Percentiles rank a stretch among this genome's conserved stretches.
phyloP scores from a whole-genome alignment of 257 asterid species.

The Ilex aquifolium region DNA sequence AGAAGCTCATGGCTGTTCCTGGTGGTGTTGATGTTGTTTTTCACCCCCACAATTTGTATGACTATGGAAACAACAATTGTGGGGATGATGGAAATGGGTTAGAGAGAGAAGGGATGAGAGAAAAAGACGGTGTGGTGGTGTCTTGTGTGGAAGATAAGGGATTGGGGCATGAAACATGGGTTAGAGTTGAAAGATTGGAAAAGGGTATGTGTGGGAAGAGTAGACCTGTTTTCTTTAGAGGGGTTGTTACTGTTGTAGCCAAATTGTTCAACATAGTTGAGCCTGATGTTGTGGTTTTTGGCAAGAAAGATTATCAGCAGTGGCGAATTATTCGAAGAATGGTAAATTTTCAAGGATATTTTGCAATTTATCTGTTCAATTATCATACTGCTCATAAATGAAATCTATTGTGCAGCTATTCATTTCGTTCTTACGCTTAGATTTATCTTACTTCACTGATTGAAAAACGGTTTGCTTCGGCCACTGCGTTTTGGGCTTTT shows the following conservation, averaged over 20 bases:
- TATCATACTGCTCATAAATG: too few species aligned
- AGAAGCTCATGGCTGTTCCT: conserved; percentile 43
- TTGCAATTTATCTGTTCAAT: too few species aligned
- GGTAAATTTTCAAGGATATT: conserved; percentile 31
- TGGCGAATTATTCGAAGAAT: conserved; percentile 72
- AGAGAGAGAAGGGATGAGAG: background rate
- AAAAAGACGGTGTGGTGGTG: conserved; percentile 24
- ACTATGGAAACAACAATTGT: conserved; percentile 33
- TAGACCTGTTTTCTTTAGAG: conserved; percentile 88
- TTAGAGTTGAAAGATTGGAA: conserved; percentile 70
- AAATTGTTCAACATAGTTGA: conserved; percentile 83
- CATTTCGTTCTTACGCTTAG: too few species aligned
- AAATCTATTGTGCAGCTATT: too few species aligned
- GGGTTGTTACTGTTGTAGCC: conserved; percentile 87
- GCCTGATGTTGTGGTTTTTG: conserved; percentile 90
- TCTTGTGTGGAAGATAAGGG: conserved; percentile 71
- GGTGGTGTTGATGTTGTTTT: conserved; percentile 81
- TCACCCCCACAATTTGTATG: conserved; percentile 67
- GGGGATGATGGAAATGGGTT: conserved; percentile 1
- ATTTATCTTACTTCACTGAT: too few species aligned
- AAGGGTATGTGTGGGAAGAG: conserved; percentile 83
- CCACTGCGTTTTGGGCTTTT: too few species aligned
- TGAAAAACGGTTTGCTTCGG: too few species aligned
- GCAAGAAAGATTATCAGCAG: conserved; percentile 98
- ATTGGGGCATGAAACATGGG: conserved; percentile 84